phyloP scores from a whole-genome alignment of 2,329 filamentous ascomycete genomes.

The Pyricularia grisea region DNA sequence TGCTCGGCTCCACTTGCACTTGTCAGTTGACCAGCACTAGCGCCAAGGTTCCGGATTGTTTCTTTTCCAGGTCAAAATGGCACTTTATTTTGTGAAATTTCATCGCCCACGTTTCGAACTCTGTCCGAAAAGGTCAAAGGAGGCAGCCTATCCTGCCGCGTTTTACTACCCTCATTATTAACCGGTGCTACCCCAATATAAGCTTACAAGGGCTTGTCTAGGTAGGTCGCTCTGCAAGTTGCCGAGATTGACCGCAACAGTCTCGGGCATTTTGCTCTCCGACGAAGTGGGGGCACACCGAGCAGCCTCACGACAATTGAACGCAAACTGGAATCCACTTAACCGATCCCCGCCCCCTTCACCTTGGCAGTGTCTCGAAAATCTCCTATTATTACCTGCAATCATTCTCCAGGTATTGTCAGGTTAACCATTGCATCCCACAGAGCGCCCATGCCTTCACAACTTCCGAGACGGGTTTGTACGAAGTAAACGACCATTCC shows the following conservation, averaged over 20 bases:
- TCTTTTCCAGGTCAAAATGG: not conserved
- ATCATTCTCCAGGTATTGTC: too few species aligned
- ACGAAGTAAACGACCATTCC: too few species aligned
- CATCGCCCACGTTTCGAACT: not conserved
- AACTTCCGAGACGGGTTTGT: too few species aligned
- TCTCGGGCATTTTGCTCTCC: not conserved
- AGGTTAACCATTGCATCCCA: too few species aligned
- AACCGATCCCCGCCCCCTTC: not conserved
- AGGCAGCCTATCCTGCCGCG: not conserved
- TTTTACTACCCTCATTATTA: too few species aligned
- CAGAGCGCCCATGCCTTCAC: too few species aligned
- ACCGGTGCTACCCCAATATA: not conserved
- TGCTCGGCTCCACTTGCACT: not conserved
- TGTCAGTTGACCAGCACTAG: not conserved
- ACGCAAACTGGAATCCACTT: too few species aligned
- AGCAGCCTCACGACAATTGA: too few species aligned
- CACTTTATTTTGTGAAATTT: not conserved
- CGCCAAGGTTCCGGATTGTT: too few species aligned
- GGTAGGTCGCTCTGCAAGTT: not conserved
- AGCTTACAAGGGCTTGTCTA: not conserved
- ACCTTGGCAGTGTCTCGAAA: not conserved
- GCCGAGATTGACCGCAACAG: not conserved
- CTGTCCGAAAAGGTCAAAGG: not conserved
- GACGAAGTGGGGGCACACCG: not conserved
- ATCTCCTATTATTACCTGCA: too few species aligned